phyloP scores from a whole-genome alignment of 148 eudicot species.

The Chenopodium berlandieri region DNA sequence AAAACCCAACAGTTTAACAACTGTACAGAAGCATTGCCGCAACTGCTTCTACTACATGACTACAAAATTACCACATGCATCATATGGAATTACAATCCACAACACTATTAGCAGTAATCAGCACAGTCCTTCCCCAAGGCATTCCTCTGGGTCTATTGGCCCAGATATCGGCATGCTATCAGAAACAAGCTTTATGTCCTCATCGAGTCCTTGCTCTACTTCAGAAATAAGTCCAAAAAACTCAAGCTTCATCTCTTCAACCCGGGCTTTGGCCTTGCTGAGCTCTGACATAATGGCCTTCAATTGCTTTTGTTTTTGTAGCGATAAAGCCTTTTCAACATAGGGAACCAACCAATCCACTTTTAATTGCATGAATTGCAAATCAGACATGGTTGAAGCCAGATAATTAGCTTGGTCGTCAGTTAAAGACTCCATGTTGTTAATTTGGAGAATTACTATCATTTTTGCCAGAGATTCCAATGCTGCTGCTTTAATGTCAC shows the following conservation, averaged over 20 bases:
- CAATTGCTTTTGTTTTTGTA: background rate
- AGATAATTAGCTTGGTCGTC: conserved; percentile 1
- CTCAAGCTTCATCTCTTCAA: background rate
- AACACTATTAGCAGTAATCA: background rate
- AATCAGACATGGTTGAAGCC: background rate
- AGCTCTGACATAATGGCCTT: background rate
- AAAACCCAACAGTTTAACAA: too few species aligned
- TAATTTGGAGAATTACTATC: background rate
- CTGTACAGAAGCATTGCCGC: too few species aligned
- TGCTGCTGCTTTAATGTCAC: background rate
- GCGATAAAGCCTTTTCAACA: background rate
- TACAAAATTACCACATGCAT: too few species aligned
- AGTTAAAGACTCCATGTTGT: background rate
- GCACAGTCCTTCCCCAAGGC: background rate
- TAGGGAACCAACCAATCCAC: conserved; percentile 11
- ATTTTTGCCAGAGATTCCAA: conserved; percentile 12
- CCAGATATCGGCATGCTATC: background rate
- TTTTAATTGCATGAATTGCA: background rate
- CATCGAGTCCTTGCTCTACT: background rate
- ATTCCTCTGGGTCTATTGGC: background rate
- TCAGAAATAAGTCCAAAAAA: background rate
- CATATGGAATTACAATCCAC: too few species aligned
- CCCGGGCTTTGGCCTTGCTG: background rate
- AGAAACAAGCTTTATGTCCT: background rate
- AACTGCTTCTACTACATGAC: too few species aligned